Conservation (phyloP, 2,329 filamentous ascomycete genomes). For the Coccinonectria pachysandricola region DNA sequence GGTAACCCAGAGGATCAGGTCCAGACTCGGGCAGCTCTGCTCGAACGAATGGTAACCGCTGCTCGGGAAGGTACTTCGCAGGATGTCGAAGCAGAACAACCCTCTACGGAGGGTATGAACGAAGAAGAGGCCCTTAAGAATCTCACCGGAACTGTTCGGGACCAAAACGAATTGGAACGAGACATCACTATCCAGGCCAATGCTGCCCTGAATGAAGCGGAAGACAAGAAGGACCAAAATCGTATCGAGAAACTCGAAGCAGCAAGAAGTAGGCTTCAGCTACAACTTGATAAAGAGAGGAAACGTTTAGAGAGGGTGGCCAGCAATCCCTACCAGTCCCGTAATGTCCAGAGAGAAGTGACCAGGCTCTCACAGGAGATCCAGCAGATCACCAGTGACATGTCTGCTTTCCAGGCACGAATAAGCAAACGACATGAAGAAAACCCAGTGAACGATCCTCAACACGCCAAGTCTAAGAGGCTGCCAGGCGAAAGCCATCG, state of each 20-base stretch:
- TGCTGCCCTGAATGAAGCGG: conserved; percentile 47
- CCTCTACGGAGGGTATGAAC: conserved; percentile 28
- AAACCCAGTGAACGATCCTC: conserved; percentile 31
- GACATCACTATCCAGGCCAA: conserved; percentile 63
- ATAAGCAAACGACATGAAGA: conserved; percentile 64
- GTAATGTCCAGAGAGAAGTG: conserved; percentile 55
- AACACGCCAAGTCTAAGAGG: conserved; percentile 42
- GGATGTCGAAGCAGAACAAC: conserved; percentile 4
- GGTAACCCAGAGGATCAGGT: conserved; percentile 9
- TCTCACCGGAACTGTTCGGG: conserved; percentile 59
- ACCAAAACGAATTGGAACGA: conserved; percentile 84
- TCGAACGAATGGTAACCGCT: conserved; percentile 21
- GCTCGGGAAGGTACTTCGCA: conserved; percentile 17
- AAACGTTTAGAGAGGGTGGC: conserved; percentile 34
- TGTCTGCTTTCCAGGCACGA: conserved; percentile 68
- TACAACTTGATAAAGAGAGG: conserved; percentile 49
- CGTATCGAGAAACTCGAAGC: conserved; percentile 48
- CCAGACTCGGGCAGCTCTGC: conserved; percentile 16
- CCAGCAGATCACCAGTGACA: conserved; percentile 55
- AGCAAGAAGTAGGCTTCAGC: conserved; percentile 49
- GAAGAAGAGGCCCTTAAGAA: conserved; percentile 51
- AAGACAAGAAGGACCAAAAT: conserved; percentile 52
- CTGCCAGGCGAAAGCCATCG: conserved; percentile 73
- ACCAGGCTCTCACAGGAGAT: conserved; percentile 56
- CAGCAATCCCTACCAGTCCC: conserved; percentile 39